Base-by-base conservation (phyloP, 2,329 filamentous ascomycete species). In the Cryphonectria nitschkei region DNA sequence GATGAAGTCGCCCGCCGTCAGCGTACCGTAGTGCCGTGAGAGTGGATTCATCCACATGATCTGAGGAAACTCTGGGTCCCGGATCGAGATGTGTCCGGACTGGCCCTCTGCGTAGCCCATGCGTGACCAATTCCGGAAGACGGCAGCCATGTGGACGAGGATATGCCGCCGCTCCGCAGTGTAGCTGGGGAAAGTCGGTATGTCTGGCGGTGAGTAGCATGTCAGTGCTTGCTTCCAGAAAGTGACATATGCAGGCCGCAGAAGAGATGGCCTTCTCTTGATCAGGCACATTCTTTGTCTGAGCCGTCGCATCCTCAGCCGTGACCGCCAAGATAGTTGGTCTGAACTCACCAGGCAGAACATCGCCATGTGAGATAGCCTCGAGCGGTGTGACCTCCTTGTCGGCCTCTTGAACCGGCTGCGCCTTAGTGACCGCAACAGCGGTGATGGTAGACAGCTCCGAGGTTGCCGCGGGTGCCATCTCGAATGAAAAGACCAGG, bases 11-110 rank as follows among this genome's bases (percentile, higher is more conserved):
- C 85, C 86, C 0, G 89, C 89, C 72, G 87, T 89, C 72, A 93
- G 83, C 74, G 90, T 81, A 34, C 86, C 90, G 76, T 92, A 93
- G 79, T 93, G 91, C 66, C 84, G 84, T 7, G 88, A 89, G 2
- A 93, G 69, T 82, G 90, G 81, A 89, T 93, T 85, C 77, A 91
- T 93, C 91, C 92, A 93, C 80, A 92, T 90, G 19, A 84, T 83
- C 72, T 87, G 82, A 0, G 82, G 81, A 74, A 87, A 82, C 77
- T 92, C 89, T 0, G 90, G 90, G 76, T 93, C 90, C 16, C 90
- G 84, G 1, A 92, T 87, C 19, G 83, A 86, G 74, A 93, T 93
- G 79, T 93, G 90, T 4, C 80, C 80, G n/a, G 80, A 79, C 65
- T 91, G 90, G 71, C 90, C 90, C 80, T 92, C 90, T 0, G 85